Percentiles rank a stretch among this genome's conserved stretches.
phyloP scores from a whole-genome alignment of 768 basidiomycete genomes.

The Suillus paluster region DNA sequence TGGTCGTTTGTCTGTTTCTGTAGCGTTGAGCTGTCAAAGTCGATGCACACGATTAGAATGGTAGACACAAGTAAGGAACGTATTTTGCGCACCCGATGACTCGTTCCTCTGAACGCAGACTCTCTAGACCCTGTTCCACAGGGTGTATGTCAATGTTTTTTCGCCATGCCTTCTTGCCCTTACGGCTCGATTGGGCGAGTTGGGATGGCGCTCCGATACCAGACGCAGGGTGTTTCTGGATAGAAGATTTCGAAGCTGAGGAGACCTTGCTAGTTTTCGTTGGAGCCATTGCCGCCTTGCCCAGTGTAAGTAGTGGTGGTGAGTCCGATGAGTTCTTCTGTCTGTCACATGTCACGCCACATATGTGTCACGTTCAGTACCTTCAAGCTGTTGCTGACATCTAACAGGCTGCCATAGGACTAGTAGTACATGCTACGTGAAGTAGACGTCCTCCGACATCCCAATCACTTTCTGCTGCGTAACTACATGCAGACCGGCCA shows the following conservation, averaged over 20 bases:
- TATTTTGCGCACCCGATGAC: constrained; percentile 65
- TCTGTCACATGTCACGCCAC: neutral
- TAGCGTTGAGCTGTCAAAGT: constrained; percentile 52
- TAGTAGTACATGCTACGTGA: too few species aligned
- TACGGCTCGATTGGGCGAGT: constrained; percentile 70
- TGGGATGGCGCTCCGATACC: constrained; percentile 33
- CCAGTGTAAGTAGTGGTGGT: too few species aligned
- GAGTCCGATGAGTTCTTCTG: neutral
- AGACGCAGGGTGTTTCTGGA: constrained; percentile 19
- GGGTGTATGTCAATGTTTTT: constrained; percentile 89
- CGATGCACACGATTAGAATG: neutral
- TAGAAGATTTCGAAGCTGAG: constrained; percentile 6
- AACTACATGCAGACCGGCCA: too few species aligned
- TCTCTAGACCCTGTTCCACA: constrained; percentile 78
- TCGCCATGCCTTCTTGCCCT: constrained; percentile 93
- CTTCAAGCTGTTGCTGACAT: too few species aligned
- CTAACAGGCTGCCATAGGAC: too few species aligned
- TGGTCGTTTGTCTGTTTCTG: constrained; percentile 73
- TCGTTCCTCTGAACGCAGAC: constrained; percentile 79
- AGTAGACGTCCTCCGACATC: constrained; percentile 22
- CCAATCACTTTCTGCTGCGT: too few species aligned
- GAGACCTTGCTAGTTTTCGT: constrained; percentile 4
- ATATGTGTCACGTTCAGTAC: neutral
- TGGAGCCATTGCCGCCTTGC: constrained; percentile 2
- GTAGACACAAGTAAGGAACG: neutral